A percentile compares a stretch with the other conserved stretches of the same genome.
Conservation (phyloP, 2,329 filamentous ascomycete species). For the Alternaria sp. region DNA sequence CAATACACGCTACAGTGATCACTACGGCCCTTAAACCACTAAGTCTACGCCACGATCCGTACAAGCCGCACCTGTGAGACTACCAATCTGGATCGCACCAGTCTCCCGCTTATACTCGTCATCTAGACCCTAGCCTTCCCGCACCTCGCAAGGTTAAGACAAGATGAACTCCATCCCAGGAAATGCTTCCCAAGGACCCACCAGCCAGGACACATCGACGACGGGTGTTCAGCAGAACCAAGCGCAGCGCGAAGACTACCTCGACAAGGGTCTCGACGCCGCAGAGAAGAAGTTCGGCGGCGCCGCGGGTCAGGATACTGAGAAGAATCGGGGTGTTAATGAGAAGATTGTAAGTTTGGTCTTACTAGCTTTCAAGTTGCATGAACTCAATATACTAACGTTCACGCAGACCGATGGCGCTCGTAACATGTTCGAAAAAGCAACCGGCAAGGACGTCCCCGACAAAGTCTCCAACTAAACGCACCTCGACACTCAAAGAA, state of each 20-base stretch:
- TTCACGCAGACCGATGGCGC: slow-evolving; percentile 54
- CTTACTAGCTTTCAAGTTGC: background rate
- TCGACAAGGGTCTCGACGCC: slow-evolving; percentile 23
- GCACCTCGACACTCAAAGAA: background rate
- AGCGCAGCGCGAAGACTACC: slow-evolving; percentile 16
- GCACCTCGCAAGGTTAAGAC: background rate
- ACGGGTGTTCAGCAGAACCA: background rate
- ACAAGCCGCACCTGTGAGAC: background rate
- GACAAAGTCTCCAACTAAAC: slow-evolving; percentile 57
- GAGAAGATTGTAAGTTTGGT: slow-evolving; percentile 45
- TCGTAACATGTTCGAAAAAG: slow-evolving; percentile 59
- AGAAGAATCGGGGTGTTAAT: slow-evolving; percentile 50
- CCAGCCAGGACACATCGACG: slow-evolving; percentile 1
- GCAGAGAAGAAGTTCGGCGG: slow-evolving; percentile 55
- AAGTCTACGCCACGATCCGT: background rate
- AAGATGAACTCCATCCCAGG: slow-evolving; percentile 12
- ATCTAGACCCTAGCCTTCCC: background rate
- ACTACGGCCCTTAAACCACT: background rate
- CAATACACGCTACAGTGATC: background rate
- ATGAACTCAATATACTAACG: background rate
- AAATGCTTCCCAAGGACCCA: slow-evolving; percentile 1
- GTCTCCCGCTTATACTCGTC: background rate
- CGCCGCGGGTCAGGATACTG: slow-evolving; percentile 34
- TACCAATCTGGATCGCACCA: background rate
- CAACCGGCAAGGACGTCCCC: slow-evolving; percentile 58